These are phyloP conservation scores for Hypoxylon sp. DNA, from an alignment of 2,329 filamentous ascomycete species.

Conservation along the genomic window DNA sequence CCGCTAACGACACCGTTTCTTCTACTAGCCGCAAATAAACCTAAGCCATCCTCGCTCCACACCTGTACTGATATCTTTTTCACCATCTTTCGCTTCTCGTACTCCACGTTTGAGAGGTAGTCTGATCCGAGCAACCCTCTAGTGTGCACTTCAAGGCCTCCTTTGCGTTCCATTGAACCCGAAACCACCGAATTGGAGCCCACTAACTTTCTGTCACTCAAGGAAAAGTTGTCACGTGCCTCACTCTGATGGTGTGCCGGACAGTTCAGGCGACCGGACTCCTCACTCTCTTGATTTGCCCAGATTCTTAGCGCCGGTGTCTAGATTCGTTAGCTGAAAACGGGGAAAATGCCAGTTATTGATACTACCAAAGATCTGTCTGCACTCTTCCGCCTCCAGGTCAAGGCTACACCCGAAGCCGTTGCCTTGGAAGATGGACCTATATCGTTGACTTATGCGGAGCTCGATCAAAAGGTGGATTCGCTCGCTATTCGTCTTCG, in stretches of 20 bases:
- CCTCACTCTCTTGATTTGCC: neutral
- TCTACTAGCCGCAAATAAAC: slow-evolving; percentile 36
- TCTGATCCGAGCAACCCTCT: slow-evolving; percentile 19
- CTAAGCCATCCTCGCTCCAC: slow-evolving; percentile 23
- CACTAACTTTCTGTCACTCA: slow-evolving; percentile 10
- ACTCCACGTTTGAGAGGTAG: slow-evolving; percentile 13
- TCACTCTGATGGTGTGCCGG: slow-evolving; percentile 15
- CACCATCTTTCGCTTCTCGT: slow-evolving; percentile 14
- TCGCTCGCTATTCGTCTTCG: slow-evolving; percentile 75
- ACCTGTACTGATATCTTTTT: slow-evolving; percentile 15
- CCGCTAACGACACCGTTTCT: slow-evolving; percentile 33
- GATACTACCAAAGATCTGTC: slow-evolving; percentile 80
- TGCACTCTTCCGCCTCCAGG: slow-evolving; percentile 78
- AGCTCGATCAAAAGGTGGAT: slow-evolving; percentile 77
- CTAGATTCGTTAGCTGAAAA: slow-evolving; percentile 9
- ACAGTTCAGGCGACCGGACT: slow-evolving; percentile 17
- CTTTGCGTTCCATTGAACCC: slow-evolving; percentile 13
- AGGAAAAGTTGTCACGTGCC: slow-evolving; percentile 36
- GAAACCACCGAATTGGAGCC: slow-evolving; percentile 15
- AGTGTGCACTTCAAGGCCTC: slow-evolving; percentile 7
- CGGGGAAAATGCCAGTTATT: slow-evolving; percentile 70
- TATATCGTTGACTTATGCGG: slow-evolving; percentile 76
- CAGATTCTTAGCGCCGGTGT: slow-evolving; percentile 1
- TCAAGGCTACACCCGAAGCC: slow-evolving; percentile 74
- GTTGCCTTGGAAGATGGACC: slow-evolving; percentile 79